These are phyloP conservation scores for Auriscalpium microsporum DNA, from an alignment of 768 basidiomycete genomes.

Conservation along the genomic window DNA sequence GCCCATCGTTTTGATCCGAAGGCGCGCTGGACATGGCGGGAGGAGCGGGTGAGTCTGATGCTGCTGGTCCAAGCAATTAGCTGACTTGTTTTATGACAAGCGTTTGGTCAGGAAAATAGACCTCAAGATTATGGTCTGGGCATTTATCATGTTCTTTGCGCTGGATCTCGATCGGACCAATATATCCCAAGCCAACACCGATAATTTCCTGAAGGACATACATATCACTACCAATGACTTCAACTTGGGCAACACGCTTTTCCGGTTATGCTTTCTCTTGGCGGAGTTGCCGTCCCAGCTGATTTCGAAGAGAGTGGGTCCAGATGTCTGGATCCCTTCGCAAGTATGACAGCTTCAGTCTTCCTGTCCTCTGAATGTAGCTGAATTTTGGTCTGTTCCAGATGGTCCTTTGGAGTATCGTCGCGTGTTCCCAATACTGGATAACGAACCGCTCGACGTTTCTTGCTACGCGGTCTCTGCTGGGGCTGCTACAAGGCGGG, in stretches of 20 bases:
- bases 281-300: slow-evolving; percentile 62
- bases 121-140: slow-evolving; percentile 50
- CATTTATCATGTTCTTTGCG: slow-evolving; percentile 54
- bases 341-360: slow-evolving; percentile 29
- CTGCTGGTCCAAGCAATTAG: neutral
- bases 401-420: slow-evolving; percentile 50
- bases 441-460: slow-evolving; percentile 44
- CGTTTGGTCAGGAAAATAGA: slow-evolving; percentile 52
- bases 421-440: slow-evolving; percentile 54
- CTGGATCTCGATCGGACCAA: slow-evolving; percentile 54
- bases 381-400: slow-evolving; percentile 12
- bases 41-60: slow-evolving; percentile 40
- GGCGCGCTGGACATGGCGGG: slow-evolving; percentile 65
- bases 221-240: slow-evolving; percentile 54
- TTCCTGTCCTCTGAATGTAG: neutral
- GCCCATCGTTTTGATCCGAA: slow-evolving; percentile 53
- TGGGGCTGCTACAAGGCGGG: slow-evolving; percentile 56
- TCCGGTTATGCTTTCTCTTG: slow-evolving; percentile 29
- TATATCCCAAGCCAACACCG: slow-evolving; percentile 58
- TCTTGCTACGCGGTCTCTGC: slow-evolving; percentile 43
- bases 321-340: slow-evolving; percentile 57
- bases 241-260: slow-evolving; percentile 55
- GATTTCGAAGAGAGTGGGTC: slow-evolving; percentile 57
- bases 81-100: slow-evolving; percentile 21
- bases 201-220: slow-evolving; percentile 59